Evolutionary conservation across 495 filamentous ascomycete species (phyloP).

Genomic region (Mytilinidion resinicola): DNA sequence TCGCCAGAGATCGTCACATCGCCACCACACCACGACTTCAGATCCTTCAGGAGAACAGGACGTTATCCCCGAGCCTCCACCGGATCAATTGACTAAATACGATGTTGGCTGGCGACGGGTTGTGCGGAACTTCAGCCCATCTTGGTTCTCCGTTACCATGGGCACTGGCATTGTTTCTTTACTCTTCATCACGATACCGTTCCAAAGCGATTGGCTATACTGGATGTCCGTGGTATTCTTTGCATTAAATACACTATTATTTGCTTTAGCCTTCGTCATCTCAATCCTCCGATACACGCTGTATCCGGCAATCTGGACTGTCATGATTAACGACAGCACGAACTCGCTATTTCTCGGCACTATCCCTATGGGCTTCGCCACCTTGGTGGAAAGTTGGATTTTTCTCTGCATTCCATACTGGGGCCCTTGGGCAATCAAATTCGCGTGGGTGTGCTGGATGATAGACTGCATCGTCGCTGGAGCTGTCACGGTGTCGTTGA

Average conservation of each 20-base stretch:
- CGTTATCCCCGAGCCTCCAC: background rate
- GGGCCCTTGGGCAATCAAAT: slow-evolving; percentile 43
- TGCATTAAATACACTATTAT: slow-evolving; percentile 37
- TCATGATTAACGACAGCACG: slow-evolving; percentile 51
- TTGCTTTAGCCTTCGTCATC: slow-evolving; percentile 40
- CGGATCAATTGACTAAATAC: slow-evolving; percentile 19
- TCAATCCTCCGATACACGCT: slow-evolving; percentile 51
- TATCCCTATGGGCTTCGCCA: slow-evolving; percentile 59
- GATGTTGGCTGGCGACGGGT: slow-evolving; percentile 33
- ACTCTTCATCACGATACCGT: slow-evolving; percentile 33
- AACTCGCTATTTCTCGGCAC: slow-evolving; percentile 59
- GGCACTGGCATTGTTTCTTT: slow-evolving; percentile 35
- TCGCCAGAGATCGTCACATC: background rate
- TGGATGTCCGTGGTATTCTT: slow-evolving; percentile 35
- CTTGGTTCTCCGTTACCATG: slow-evolving; percentile 38
- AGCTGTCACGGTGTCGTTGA: slow-evolving; percentile 46
- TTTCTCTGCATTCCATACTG: slow-evolving; percentile 51
- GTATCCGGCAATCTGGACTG: slow-evolving; percentile 54
- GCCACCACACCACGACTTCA: slow-evolving; percentile 2
- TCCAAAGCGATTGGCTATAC: slow-evolving; percentile 30
- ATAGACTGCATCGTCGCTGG: slow-evolving; percentile 50
- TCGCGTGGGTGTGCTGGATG: slow-evolving; percentile 53
- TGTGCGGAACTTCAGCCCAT: slow-evolving; percentile 34
- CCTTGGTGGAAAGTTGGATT: slow-evolving; percentile 52
- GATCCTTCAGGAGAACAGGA: slow-evolving; percentile 8